phyloP scores from a whole-genome alignment of 2,329 filamentous ascomycete species.

The Aaosphaeria pasadenensis region DNA sequence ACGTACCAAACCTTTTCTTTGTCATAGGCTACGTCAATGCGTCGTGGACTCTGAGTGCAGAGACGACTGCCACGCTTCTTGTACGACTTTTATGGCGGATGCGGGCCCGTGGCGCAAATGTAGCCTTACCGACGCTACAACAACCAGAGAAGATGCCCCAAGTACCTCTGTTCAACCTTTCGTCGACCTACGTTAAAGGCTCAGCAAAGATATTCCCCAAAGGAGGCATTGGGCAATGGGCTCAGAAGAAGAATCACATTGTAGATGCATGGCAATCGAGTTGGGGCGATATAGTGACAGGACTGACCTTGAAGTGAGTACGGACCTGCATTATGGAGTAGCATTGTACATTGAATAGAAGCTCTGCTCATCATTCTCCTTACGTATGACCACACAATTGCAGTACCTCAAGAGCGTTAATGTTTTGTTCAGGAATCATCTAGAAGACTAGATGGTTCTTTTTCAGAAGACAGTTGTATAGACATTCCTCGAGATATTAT shows the following conservation, averaged over 20 bases:
- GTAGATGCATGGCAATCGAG: not conserved
- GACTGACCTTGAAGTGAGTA: too few species aligned
- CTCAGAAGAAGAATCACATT: not conserved
- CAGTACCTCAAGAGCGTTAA: too few species aligned
- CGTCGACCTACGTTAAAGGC: not conserved
- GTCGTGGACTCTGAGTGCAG: slow-evolving; percentile 59
- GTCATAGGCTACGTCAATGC: slow-evolving; percentile 57
- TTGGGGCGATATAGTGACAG: too few species aligned
- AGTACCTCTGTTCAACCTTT: not conserved
- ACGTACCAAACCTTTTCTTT: slow-evolving; percentile 56
- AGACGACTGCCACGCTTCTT: slow-evolving; percentile 48
- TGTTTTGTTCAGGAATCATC: too few species aligned
- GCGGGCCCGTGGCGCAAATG: slow-evolving; percentile 28
- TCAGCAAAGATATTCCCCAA: not conserved
- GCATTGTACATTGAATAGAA: too few species aligned
- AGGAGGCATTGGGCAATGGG: not conserved
- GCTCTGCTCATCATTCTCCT: too few species aligned
- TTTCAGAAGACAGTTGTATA: too few species aligned
- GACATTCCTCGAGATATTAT: too few species aligned
- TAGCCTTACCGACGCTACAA: slow-evolving; percentile 1
- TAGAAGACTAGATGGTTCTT: too few species aligned
- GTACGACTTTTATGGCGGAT: slow-evolving; percentile 50
- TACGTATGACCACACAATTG: too few species aligned
- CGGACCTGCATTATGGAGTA: too few species aligned
- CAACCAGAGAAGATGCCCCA: not conserved